A percentile compares a stretch with the other conserved stretches of the same genome.
Evolutionary conservation across 345 rosid genomes (phyloP).

Genomic region (Gossypium ekmanianum): DNA sequence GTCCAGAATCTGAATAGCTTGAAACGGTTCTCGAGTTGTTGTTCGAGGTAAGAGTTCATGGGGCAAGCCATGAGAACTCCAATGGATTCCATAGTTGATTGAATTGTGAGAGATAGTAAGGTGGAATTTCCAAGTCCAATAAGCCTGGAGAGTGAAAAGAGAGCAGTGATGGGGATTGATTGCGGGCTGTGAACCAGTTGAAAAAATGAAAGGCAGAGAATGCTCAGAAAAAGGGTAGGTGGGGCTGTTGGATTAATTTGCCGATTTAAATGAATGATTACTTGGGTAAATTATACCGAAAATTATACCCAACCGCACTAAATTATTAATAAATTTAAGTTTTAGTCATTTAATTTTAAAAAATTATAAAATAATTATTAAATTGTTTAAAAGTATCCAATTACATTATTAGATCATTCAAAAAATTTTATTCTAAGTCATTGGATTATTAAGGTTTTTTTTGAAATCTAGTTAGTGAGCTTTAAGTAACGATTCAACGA

Average conservation of each 20-base stretch:
- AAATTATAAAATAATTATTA: rapidly evolving
- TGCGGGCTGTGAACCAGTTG: neutral
- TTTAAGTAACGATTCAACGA: too few species aligned
- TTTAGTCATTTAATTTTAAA: too few species aligned
- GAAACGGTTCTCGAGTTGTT: slow-evolving; percentile 45
- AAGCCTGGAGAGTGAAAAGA: neutral
- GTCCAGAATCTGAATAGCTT: slow-evolving; percentile 44
- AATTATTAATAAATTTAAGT: rapidly evolving
- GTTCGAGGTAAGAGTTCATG: slow-evolving; percentile 47
- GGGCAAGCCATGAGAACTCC: slow-evolving; percentile 55
- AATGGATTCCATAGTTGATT: slow-evolving; percentile 31
- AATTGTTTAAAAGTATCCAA: too few species aligned
- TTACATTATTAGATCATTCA: too few species aligned
- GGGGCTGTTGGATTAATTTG: neutral
- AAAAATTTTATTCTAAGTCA: rapidly evolving
- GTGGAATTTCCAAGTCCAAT: neutral
- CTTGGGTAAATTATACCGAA: too few species aligned
- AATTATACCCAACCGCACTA: too few species aligned
- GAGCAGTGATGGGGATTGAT: neutral
- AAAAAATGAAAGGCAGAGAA: neutral
- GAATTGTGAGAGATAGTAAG: neutral
- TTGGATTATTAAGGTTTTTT: too few species aligned
- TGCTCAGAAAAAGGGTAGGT: neutral
- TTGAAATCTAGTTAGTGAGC: rapidly evolving
- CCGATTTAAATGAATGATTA: too few species aligned